Evolutionary conservation across 2,329 filamentous ascomycete genomes (phyloP).

Genomic region (Ceratocystiopsis brevicomis): DNA sequence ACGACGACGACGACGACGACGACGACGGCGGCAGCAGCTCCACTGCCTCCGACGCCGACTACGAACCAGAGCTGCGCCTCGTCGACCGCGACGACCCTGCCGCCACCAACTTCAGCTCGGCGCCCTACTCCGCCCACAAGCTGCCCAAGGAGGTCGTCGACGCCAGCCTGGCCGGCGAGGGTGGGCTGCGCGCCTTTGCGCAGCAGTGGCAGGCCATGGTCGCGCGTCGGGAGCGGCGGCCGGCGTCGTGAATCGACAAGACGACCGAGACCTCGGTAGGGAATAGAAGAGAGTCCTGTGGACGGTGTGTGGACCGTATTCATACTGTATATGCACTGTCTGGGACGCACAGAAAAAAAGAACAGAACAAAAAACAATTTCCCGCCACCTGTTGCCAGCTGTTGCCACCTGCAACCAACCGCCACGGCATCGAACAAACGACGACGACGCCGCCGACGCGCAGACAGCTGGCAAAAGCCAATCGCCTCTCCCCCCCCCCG

Average conservation of each 20-base stretch:
- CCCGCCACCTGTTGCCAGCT: too few species aligned
- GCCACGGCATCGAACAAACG: too few species aligned
- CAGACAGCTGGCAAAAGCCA: too few species aligned
- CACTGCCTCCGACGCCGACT: slow-evolving; percentile 34
- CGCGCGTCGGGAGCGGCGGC: slow-evolving; percentile 5
- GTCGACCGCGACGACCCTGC: slow-evolving; percentile 67
- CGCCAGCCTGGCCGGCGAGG: slow-evolving; percentile 46
- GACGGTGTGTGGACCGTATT: too few species aligned
- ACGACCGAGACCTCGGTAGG: too few species aligned
- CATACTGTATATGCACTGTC: too few species aligned
- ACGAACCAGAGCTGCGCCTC: slow-evolving; percentile 61
- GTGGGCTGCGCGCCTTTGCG: slow-evolving; percentile 65
- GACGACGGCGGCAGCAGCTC: slow-evolving; percentile 16
- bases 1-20: slow-evolving; percentile 14
- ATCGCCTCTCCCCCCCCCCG: too few species aligned
- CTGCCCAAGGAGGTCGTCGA: slow-evolving; percentile 82
- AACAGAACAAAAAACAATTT: too few species aligned
- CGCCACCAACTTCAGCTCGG: slow-evolving; percentile 66
- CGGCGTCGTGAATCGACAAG: not conserved
- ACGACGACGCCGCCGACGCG: too few species aligned
- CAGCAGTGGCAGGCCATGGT: slow-evolving; percentile 49
- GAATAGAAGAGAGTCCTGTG: not conserved
- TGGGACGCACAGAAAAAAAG: too few species aligned
- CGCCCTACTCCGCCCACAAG: slow-evolving; percentile 90
- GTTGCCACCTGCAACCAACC: too few species aligned